Evolutionary conservation across 495 filamentous ascomycete genomes (phyloP).

Genomic region (Neurospora discreta): DNA sequence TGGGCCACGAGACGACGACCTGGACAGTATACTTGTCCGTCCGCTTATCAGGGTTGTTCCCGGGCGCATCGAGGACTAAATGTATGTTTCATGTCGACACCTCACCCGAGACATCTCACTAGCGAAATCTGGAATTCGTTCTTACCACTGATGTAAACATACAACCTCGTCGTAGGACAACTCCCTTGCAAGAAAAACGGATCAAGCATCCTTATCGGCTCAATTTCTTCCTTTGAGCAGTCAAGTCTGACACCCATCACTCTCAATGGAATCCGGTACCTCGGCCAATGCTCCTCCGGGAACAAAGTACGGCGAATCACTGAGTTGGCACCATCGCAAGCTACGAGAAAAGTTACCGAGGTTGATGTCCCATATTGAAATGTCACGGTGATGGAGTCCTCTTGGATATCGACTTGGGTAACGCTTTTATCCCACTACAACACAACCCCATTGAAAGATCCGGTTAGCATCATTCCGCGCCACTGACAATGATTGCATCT

Average conservation of each 20-base stretch:
- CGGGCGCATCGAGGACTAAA: conserved; percentile 24
- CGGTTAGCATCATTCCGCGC: not conserved
- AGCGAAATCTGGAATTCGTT: not conserved
- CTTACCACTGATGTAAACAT: conserved; percentile 26
- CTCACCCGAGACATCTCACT: not conserved
- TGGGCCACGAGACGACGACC: conserved; percentile 43
- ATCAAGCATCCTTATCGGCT: conserved; percentile 31
- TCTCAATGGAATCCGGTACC: conserved; percentile 16
- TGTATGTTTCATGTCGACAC: not conserved
- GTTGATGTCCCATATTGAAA: conserved; percentile 21
- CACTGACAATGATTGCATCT: not conserved
- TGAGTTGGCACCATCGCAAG: conserved; percentile 23
- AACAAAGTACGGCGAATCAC: conserved; percentile 16
- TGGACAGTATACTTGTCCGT: conserved; percentile 28
- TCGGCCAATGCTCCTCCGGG: conserved; percentile 4
- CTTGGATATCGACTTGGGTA: conserved; percentile 3
- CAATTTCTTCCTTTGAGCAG: conserved; percentile 20
- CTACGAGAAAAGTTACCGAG: conserved; percentile 18
- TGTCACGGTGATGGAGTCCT: conserved; percentile 12
- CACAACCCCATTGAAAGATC: not conserved
- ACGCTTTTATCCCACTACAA: conserved; percentile 19
- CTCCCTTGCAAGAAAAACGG: conserved; percentile 52
- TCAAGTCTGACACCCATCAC: conserved; percentile 20
- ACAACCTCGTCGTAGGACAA: conserved; percentile 44
- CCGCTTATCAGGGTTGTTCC: conserved; percentile 5